Conservation (phyloP, 2,329 filamentous ascomycete species). For the Plenodomus lindquistii region DNA sequence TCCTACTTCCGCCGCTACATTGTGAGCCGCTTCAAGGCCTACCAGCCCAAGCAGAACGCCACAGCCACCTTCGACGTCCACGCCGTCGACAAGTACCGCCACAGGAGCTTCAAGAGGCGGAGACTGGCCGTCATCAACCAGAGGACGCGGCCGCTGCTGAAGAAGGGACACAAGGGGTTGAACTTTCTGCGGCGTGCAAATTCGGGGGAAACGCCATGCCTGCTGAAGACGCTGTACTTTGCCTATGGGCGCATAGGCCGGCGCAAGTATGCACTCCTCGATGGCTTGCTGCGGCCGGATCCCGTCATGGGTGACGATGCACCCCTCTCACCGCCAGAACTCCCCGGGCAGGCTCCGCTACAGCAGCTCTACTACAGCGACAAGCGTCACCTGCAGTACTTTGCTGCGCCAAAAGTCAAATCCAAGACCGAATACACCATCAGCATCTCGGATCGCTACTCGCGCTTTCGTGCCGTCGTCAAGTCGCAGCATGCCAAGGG, state of each 20-base stretch:
- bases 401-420: conserved; percentile 29
- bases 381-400: conserved; percentile 33
- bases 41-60: conserved; percentile 37
- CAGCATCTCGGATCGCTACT: conserved; percentile 35
- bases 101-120: conserved; percentile 26
- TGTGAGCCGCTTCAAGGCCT: conserved; percentile 53
- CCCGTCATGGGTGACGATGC: conserved; percentile 7
- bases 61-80: conserved; percentile 15
- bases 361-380: conserved; percentile 44
- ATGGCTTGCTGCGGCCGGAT: conserved; percentile 29
- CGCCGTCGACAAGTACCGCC: conserved; percentile 23
- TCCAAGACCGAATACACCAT: conserved; percentile 21
- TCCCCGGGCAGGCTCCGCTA: conserved; percentile 21
- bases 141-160: conserved; percentile 24
- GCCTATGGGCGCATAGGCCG: conserved; percentile 63
- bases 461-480: conserved; percentile 34
- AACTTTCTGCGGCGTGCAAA: conserved; percentile 59
- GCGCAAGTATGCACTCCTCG: conserved; percentile 53
- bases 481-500: conserved; percentile 26
- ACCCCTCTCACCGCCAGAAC: not conserved
- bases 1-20: conserved; percentile 55
- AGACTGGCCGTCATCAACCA: conserved; percentile 23
- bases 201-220: conserved; percentile 55
- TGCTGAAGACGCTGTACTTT: conserved; percentile 57
- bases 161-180: conserved; percentile 41